These are phyloP conservation scores for Cenchrus fungigraminus DNA, from an alignment of 176 grass and related monocot genomes.

Conservation along the genomic window DNA sequence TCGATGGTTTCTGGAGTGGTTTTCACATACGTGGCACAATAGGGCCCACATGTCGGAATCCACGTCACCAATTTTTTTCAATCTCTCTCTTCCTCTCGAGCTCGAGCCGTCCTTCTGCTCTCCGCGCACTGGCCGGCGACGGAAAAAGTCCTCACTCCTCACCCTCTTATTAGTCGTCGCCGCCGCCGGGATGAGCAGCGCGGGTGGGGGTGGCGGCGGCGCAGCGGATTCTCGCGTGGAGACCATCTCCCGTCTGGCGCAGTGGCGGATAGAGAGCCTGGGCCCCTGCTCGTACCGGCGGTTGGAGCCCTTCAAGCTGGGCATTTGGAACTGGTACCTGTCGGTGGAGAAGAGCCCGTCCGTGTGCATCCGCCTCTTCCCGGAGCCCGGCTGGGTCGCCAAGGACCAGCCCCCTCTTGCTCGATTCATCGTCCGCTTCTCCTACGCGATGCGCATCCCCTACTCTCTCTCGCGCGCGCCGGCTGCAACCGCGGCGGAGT, in stretches of 20 bases:
- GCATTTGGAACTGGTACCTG: constrained; percentile 96
- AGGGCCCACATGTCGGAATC: too few relatives aligned
- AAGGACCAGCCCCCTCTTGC: constrained; percentile 88
- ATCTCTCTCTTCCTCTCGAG: too few relatives aligned
- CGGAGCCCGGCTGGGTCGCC: constrained; percentile 72
- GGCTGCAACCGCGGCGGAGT: too few relatives aligned
- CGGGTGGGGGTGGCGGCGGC: neutral
- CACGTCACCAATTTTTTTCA: too few relatives aligned
- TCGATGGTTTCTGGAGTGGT: too few relatives aligned
- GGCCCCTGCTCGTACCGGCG: constrained; percentile 90
- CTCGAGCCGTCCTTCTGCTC: too few relatives aligned
- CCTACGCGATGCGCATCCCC: constrained; percentile 64
- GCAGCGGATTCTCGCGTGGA: constrained; percentile 76
- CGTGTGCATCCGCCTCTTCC: constrained; percentile 76
- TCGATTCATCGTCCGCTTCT: constrained; percentile 78
- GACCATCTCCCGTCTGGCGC: constrained; percentile 83
- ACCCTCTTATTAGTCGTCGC: too few relatives aligned
- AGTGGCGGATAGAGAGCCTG: constrained; percentile 91
- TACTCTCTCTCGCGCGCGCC: too few relatives aligned
- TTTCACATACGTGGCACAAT: too few relatives aligned
- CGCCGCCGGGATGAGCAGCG: neutral
- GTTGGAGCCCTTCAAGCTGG: constrained; percentile 85
- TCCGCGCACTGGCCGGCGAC: too few relatives aligned
- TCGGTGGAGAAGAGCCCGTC: constrained; percentile 80
- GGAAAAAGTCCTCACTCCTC: neutral